phyloP scores from a whole-genome alignment of 2,329 filamentous ascomycete genomes.

The Hysterium pulicare region DNA sequence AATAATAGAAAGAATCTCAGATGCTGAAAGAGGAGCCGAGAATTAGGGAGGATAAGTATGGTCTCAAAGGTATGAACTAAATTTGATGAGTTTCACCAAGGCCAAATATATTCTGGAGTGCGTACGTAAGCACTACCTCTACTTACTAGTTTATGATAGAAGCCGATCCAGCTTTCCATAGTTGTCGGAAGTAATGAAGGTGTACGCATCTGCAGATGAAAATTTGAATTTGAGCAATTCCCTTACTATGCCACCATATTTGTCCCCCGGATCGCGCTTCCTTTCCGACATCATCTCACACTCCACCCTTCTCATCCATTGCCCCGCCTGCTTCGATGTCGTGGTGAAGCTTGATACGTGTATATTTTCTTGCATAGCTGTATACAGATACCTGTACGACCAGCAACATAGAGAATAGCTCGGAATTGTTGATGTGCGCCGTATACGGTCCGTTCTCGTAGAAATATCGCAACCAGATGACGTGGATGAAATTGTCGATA shows the following conservation, averaged over 20 bases:
- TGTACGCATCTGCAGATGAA: not conserved
- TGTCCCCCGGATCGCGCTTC: not conserved
- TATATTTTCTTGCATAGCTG: conserved; percentile 6
- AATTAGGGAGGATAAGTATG: too few relatives aligned
- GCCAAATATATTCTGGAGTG: too few relatives aligned
- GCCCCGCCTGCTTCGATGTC: not conserved
- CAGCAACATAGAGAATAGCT: conserved; percentile 7
- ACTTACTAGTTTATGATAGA: too few relatives aligned
- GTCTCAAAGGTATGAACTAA: too few relatives aligned
- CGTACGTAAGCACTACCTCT: too few relatives aligned
- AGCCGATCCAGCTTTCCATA: too few relatives aligned
- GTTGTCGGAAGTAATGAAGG: too few relatives aligned
- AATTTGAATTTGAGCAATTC: not conserved
- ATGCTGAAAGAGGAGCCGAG: too few relatives aligned
- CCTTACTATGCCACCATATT: too few relatives aligned
- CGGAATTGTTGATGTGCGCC: conserved; percentile 7
- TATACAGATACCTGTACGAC: conserved; percentile 2
- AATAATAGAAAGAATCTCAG: too few relatives aligned
- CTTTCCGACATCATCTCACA: not conserved
- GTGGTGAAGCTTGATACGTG: not conserved
- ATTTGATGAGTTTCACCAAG: too few relatives aligned
- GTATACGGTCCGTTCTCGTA: conserved; percentile 5
- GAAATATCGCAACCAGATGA: conserved; percentile 10
- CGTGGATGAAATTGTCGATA: conserved; percentile 9
- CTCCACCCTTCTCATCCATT: conserved; percentile 1